phyloP scores from a whole-genome alignment of 257 asterid species.

The Solanum paucissectum region DNA sequence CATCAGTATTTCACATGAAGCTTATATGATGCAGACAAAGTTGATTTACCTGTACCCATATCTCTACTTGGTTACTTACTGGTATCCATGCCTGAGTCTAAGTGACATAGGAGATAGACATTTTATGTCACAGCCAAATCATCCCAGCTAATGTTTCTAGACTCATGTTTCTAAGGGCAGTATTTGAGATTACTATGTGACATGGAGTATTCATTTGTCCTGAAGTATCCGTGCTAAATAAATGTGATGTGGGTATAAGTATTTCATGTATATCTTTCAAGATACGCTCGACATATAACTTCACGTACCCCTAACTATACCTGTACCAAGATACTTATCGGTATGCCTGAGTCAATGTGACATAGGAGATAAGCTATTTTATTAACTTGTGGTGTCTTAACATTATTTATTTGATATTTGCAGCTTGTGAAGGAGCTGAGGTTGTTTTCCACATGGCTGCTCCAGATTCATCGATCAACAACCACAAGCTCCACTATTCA shows the following conservation, averaged over 20 bases:
- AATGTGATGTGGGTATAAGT: not conserved
- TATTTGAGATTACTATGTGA: not conserved
- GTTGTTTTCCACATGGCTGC: conserved; percentile 99
- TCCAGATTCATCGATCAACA: conserved; percentile 93
- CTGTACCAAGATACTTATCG: not conserved
- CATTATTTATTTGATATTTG: conserved; percentile 7
- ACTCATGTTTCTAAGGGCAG: not conserved
- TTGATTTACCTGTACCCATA: not conserved
- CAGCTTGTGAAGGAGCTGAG: conserved; percentile 82
- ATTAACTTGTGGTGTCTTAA: not conserved
- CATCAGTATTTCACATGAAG: not conserved
- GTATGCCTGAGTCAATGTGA: not conserved
- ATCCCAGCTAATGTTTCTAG: not conserved
- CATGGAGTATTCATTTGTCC: not conserved
- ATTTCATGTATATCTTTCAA: not conserved
- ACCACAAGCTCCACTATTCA: conserved; percentile 68
- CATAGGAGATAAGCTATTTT: not conserved
- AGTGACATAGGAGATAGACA: not conserved
- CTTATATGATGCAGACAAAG: not conserved
- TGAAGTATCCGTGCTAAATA: not conserved
- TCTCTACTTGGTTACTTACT: not conserved
- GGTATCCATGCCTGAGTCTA: not conserved
- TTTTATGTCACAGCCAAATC: not conserved
- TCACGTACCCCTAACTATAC: not conserved
- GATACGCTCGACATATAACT: not conserved